Percentiles rank a stretch among this genome's conserved stretches.
Evolutionary conservation across 352 stramenopile species (phyloP).

Genomic region (Aphanomyces invadans): DNA sequence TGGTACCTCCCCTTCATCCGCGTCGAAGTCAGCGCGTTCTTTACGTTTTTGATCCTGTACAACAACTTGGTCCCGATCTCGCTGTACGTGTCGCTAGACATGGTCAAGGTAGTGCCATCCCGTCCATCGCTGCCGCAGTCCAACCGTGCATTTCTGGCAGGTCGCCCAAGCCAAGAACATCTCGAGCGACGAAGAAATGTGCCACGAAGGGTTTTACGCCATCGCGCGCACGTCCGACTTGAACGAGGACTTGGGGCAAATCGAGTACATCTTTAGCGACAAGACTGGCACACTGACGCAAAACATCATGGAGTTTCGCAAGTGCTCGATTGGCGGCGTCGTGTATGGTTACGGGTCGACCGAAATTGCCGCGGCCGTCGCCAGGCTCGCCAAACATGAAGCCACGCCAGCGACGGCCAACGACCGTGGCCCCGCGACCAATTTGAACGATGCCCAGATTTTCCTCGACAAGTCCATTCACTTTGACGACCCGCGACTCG

Average conservation of each 20-base stretch:
- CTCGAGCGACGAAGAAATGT: conserved; percentile 60
- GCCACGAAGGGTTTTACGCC: conserved; percentile 73
- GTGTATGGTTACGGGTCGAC: conserved; percentile 82
- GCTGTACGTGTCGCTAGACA: conserved; percentile 93
- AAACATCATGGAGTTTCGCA: conserved; percentile 97
- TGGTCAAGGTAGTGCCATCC: conserved; percentile 69
- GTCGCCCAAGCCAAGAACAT: conserved; percentile 71
- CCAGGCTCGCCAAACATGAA: conserved; percentile 36
- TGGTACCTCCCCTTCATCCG: conserved; percentile 3
- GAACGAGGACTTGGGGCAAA: conserved; percentile 90
- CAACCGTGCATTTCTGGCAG: neutral
- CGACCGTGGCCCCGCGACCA: neutral
- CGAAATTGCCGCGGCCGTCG: conserved; percentile 58
- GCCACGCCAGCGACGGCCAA: neutral
- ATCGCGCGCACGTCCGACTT: conserved; percentile 84
- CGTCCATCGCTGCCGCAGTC: no score
- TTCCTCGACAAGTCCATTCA: conserved; percentile 54
- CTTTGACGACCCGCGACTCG: conserved; percentile 60
- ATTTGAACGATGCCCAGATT: conserved; percentile 43
- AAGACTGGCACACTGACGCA: conserved; percentile 98
- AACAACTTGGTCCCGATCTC: conserved; percentile 95
- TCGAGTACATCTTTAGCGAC: conserved; percentile 98
- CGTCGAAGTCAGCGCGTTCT: conserved; percentile 29
- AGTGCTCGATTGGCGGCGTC: conserved; percentile 75
- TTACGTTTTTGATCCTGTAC: conserved; percentile 91